Evolutionary conservation across 306 rosid species (phyloP).

Genomic region (Fragaria nilgerrensis): DNA sequence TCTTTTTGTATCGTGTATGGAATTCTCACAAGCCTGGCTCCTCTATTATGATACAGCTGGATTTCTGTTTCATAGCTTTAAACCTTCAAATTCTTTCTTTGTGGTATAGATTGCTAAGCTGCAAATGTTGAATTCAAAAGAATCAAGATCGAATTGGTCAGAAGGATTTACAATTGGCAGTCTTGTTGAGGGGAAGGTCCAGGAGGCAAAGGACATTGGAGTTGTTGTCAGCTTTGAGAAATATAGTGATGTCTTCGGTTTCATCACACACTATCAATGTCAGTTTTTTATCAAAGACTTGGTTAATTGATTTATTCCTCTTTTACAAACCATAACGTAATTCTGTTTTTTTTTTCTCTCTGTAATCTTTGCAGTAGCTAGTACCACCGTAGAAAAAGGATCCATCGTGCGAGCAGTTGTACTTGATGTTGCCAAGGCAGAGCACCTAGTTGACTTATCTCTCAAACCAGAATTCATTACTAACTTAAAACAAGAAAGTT

Average conservation of each 20-base stretch:
- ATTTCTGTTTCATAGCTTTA: conserved; percentile 6
- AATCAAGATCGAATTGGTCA: conserved; percentile 60
- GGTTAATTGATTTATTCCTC: conserved; percentile 15
- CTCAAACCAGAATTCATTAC: conserved; percentile 59
- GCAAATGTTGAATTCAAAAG: conserved; percentile 37
- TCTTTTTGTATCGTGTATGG: background rate
- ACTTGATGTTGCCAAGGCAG: conserved; percentile 81
- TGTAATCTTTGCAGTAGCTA: conserved; percentile 53
- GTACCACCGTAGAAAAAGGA: conserved; percentile 50
- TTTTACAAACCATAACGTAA: conserved; percentile 7
- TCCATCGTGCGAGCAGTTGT: conserved; percentile 68
- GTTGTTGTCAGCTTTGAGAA: conserved; percentile 74
- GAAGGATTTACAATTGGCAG: conserved; percentile 57
- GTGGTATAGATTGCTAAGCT: conserved; percentile 64
- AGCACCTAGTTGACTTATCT: conserved; percentile 73
- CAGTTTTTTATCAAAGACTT: conserved; percentile 30
- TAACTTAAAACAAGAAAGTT: conserved; percentile 42
- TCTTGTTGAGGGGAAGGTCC: conserved; percentile 68
- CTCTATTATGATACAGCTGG: background rate
- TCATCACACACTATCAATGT: conserved; percentile 72
- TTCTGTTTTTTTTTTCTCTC: background rate
- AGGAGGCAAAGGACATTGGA: conserved; percentile 69
- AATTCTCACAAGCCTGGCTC: background rate
- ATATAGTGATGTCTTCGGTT: conserved; percentile 70
- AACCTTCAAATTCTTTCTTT: conserved; percentile 19